Conservation (phyloP, 768 basidiomycete genomes). For the Trametes gibbosa region DNA sequence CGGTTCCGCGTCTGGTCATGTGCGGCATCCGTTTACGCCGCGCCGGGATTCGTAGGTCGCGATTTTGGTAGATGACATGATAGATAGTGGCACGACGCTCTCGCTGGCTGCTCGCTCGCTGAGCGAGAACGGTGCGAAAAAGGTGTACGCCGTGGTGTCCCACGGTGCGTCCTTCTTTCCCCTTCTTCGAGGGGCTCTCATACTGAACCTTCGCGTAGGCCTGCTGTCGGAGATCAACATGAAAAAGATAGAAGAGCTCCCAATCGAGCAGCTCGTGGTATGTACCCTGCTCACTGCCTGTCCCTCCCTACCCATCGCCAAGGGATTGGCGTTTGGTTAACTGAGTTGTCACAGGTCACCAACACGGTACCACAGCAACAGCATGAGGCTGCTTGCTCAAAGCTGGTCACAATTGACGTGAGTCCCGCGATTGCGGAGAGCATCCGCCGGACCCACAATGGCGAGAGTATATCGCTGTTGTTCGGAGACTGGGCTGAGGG, state of each 20-base stretch:
- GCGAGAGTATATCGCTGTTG: slow-evolving; percentile 85
- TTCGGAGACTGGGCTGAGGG: slow-evolving; percentile 80
- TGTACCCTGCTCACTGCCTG: slow-evolving; percentile 27
- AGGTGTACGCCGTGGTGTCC: slow-evolving; percentile 85
- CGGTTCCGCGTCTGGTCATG: too few relatives aligned
- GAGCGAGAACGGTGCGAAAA: slow-evolving; percentile 83
- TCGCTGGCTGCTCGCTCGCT: slow-evolving; percentile 82
- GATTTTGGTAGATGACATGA: slow-evolving; percentile 98
- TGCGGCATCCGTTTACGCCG: background rate
- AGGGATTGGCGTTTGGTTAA: background rate
- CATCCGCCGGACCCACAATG: slow-evolving; percentile 92
- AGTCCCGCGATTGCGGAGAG: slow-evolving; percentile 92
- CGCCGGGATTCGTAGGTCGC: slow-evolving; percentile 54
- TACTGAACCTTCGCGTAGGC: slow-evolving; percentile 41
- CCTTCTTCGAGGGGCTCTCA: background rate
- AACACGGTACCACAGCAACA: slow-evolving; percentile 89
- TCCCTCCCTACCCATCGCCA: background rate
- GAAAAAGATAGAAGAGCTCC: slow-evolving; percentile 62
- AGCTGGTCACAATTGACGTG: slow-evolving; percentile 88
- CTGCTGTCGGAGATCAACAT: slow-evolving; percentile 78
- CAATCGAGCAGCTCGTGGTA: slow-evolving; percentile 85
- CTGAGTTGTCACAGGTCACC: slow-evolving; percentile 61
- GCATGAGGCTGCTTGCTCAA: slow-evolving; percentile 60
- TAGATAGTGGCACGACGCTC: slow-evolving; percentile 92
- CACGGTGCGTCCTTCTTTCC: slow-evolving; percentile 60